These are phyloP conservation scores for Candida coquimbonensis DNA, from an alignment of 805 yeast genomes.

Conservation along the genomic window DNA sequence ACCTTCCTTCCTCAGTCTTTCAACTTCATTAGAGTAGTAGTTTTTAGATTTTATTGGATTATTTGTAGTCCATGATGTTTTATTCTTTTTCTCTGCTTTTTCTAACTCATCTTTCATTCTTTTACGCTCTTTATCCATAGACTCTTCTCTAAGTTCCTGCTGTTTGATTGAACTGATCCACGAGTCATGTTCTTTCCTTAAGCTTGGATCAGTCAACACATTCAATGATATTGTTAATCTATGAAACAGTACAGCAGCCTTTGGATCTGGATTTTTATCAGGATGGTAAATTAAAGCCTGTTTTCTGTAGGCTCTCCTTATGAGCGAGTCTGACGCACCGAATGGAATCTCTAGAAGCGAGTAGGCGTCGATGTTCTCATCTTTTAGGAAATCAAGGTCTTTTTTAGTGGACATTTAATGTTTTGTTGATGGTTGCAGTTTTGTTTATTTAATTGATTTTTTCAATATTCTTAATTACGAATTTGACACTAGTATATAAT, in stretches of 20 bases:
- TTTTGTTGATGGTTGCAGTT: neutral
- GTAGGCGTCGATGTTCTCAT: slow-evolving; percentile 32
- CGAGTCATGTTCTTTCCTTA: slow-evolving; percentile 73
- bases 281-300: slow-evolving; percentile 77
- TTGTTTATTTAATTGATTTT: neutral
- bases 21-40: slow-evolving; percentile 12
- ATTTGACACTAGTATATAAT: too few species aligned
- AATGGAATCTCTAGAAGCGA: slow-evolving; percentile 62
- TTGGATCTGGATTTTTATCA: slow-evolving; percentile 72
- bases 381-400: slow-evolving; percentile 15
- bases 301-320: slow-evolving; percentile 74
- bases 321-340: slow-evolving; percentile 50
- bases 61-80: slow-evolving; percentile 12
- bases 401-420: slow-evolving; percentile 13
- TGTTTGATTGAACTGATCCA: slow-evolving; percentile 12
- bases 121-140: slow-evolving; percentile 13
- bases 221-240: slow-evolving; percentile 81
- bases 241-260: slow-evolving; percentile 89
- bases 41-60: slow-evolving; percentile 4
- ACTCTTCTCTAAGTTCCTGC: slow-evolving; percentile 7
- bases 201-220: slow-evolving; percentile 68
- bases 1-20: slow-evolving; percentile 21
- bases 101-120: slow-evolving; percentile 20
- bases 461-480: neutral
- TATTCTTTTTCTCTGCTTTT: slow-evolving; percentile 13